Evolutionary conservation across 2,329 filamentous ascomycete genomes (phyloP).

Genomic region (Pseudofabraea citricarpa): DNA sequence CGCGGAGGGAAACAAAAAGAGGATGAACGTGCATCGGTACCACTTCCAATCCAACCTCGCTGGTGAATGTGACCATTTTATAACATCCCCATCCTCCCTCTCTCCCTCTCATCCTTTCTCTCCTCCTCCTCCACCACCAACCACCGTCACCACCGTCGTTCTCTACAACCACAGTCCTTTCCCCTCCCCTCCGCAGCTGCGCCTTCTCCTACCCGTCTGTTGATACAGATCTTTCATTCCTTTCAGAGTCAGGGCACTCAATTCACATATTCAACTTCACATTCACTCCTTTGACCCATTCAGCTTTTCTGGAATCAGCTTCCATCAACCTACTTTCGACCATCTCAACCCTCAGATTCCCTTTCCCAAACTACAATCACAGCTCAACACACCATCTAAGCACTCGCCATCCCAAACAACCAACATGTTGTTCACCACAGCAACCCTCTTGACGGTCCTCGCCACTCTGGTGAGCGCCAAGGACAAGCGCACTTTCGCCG

Average conservation of each 20-base stretch:
- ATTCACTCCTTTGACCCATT: slow-evolving; percentile 16
- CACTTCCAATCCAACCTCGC: not conserved
- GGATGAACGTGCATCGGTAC: not conserved
- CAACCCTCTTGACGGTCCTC: slow-evolving; percentile 14
- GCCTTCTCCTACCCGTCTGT: slow-evolving; percentile 14
- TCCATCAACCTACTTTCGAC: slow-evolving; percentile 15
- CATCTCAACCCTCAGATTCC: slow-evolving; percentile 10
- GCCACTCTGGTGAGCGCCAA: slow-evolving; percentile 17
- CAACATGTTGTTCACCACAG: slow-evolving; percentile 21
- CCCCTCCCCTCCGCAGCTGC: slow-evolving; percentile 14
- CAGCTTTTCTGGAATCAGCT: slow-evolving; percentile 9
- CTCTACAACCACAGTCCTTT: slow-evolving; percentile 18
- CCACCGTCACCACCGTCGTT: slow-evolving; percentile 6
- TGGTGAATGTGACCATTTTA: not conserved
- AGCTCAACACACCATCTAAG: too few species aligned
- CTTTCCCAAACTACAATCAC: slow-evolving; percentile 1
- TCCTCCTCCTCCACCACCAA: slow-evolving; percentile 1
- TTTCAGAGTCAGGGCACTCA: slow-evolving; percentile 24
- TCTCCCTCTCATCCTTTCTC: slow-evolving; percentile 3
- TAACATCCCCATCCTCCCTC: not conserved
- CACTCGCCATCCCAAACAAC: too few species aligned
- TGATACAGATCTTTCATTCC: slow-evolving; percentile 24
- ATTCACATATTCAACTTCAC: slow-evolving; percentile 5
- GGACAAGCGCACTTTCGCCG: slow-evolving; percentile 53
- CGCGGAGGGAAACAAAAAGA: not conserved